Conservation (phyloP, 805 yeast genomes). For the Debaryomyces prosopidis region DNA sequence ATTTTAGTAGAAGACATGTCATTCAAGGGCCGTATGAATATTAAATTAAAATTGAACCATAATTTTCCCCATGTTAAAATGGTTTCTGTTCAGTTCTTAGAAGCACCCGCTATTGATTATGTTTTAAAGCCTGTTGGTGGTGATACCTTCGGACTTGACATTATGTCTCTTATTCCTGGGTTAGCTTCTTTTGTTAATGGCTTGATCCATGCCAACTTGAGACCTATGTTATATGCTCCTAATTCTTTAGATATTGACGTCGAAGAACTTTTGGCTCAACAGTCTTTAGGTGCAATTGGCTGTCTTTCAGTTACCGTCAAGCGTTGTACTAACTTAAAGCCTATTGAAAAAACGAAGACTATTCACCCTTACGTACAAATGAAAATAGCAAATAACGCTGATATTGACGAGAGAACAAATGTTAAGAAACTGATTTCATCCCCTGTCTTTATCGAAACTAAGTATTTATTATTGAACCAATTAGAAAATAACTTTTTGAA, state of each 20-base stretch:
- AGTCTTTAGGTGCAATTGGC: constrained; percentile 68
- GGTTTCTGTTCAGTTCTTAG: constrained; percentile 71
- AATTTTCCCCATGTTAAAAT: constrained; percentile 77
- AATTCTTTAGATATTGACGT: constrained; percentile 75
- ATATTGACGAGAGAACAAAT: constrained; percentile 53
- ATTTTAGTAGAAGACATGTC: constrained; percentile 80
- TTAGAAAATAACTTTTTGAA: constrained; percentile 56
- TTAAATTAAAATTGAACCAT: constrained; percentile 60
- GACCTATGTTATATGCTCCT: constrained; percentile 82
- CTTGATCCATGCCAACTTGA: constrained; percentile 65
- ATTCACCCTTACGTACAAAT: constrained; percentile 59
- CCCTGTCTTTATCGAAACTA: constrained; percentile 70
- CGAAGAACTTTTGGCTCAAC: constrained; percentile 65
- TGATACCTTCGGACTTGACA: constrained; percentile 81
- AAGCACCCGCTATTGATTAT: constrained; percentile 77
- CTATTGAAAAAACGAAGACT: constrained; percentile 38
- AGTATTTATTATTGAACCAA: constrained; percentile 55
- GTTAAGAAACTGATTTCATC: constrained; percentile 55
- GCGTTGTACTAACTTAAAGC: constrained; percentile 51
- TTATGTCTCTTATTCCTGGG: constrained; percentile 84
- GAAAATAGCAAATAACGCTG: constrained; percentile 37
- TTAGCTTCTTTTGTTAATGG: constrained; percentile 69
- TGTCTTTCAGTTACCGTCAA: constrained; percentile 63
- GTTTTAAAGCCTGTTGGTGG: constrained; percentile 86
- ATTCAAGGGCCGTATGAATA: constrained; percentile 65